phyloP scores from a whole-genome alignment of 2,329 filamentous ascomycete genomes.

The Paecilomyces dactylethromorphus region DNA sequence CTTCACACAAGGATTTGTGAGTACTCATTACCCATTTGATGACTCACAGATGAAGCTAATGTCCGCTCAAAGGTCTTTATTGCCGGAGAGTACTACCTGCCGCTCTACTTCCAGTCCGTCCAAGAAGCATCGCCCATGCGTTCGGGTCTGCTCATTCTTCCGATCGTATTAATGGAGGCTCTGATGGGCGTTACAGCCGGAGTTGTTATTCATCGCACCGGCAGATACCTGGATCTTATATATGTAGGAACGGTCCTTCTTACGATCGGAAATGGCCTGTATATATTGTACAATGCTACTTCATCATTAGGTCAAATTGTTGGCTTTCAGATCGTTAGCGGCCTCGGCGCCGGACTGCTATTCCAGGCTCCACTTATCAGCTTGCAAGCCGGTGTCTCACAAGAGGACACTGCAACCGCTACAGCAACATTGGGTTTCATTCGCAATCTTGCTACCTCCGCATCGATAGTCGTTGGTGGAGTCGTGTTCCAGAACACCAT shows the following conservation, averaged over 20 bases:
- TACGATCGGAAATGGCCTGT: slow-evolving; percentile 43
- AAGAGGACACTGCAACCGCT: slow-evolving; percentile 44
- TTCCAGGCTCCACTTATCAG: slow-evolving; percentile 53
- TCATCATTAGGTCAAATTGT: slow-evolving; percentile 38
- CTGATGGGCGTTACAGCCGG: slow-evolving; percentile 41
- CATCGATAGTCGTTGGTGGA: slow-evolving; percentile 67
- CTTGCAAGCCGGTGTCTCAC: slow-evolving; percentile 47
- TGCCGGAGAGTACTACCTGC: slow-evolving; percentile 62
- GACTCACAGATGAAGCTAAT: background rate
- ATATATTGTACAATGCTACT: slow-evolving; percentile 33
- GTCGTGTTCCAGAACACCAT: slow-evolving; percentile 67
- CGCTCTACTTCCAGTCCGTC: slow-evolving; percentile 66
- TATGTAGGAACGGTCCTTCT: slow-evolving; percentile 38
- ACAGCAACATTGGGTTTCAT: slow-evolving; percentile 50
- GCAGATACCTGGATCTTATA: slow-evolving; percentile 42
- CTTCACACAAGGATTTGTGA: slow-evolving; percentile 43
- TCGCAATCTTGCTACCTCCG: slow-evolving; percentile 61
- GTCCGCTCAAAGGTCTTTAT: slow-evolving; percentile 50
- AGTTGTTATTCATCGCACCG: slow-evolving; percentile 44
- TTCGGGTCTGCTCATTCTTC: slow-evolving; percentile 55
- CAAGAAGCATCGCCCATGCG: slow-evolving; percentile 53
- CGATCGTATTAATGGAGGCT: slow-evolving; percentile 48
- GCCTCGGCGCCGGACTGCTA: slow-evolving; percentile 45
- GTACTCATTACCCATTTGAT: slow-evolving; percentile 5
- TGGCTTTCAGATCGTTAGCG: slow-evolving; percentile 45